phyloP scores from a whole-genome alignment of 495 filamentous ascomycete genomes.

The Aspergillus funiculosus region DNA sequence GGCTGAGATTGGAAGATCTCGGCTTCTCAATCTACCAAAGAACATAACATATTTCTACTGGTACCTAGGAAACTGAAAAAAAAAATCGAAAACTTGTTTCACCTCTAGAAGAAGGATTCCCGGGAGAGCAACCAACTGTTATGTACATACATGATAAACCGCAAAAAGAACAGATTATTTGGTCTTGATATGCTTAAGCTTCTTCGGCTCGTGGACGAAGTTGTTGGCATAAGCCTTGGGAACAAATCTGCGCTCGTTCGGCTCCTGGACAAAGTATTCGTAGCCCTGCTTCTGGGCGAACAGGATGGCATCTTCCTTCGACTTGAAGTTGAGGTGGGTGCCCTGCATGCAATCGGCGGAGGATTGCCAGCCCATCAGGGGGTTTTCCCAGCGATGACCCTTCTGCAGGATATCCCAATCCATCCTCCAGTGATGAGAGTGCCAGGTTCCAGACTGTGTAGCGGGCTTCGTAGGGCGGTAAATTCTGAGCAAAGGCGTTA shows the following conservation, averaged over 20 bases:
- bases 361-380: constrained; percentile 96
- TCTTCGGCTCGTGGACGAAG: constrained; percentile 76
- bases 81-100: constrained; percentile 6
- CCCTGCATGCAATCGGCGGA: constrained; percentile 91
- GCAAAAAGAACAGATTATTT: constrained; percentile 56
- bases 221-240: constrained; percentile 97
- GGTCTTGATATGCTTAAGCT: constrained; percentile 86
- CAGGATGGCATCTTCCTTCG: constrained; percentile 87
- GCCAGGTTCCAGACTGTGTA: constrained; percentile 86
- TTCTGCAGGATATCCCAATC: constrained; percentile 92
- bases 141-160: constrained; percentile 46
- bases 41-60: neutral
- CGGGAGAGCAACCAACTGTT: constrained; percentile 26
- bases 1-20: too few relatives aligned
- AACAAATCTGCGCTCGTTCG: constrained; percentile 74
- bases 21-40: too few relatives aligned
- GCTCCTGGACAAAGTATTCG: constrained; percentile 98
- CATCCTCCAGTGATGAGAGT: constrained; percentile 86
- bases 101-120: constrained; percentile 5
- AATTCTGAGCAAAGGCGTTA: constrained; percentile 56
- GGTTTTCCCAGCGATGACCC: constrained; percentile 96
- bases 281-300: constrained; percentile 99
- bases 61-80: neutral
- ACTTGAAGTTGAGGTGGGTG: constrained; percentile 81
- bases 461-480: constrained; percentile 85